Conservation (phyloP, 345 rosid species). For the Linum lewisii region DNA sequence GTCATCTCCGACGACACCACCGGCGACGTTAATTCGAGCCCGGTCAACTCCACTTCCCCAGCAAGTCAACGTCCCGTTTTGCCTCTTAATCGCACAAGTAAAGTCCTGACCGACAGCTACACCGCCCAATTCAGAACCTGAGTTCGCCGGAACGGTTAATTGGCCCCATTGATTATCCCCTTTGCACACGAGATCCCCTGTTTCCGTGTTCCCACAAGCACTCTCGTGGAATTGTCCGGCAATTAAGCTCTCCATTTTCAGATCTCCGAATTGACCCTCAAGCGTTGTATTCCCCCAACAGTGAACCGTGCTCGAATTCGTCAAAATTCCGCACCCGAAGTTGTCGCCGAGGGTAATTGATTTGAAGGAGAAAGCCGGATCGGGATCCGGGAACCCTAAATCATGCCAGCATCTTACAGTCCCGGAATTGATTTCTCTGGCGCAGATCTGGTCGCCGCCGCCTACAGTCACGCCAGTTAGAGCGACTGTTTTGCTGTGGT, state of each 20-base stretch:
- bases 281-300: conserved; percentile 45
- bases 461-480: too few relatives aligned
- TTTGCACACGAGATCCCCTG: conserved; percentile 35
- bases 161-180: conserved; percentile 33
- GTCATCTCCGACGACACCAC: conserved; percentile 15
- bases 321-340: conserved; percentile 44
- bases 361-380: conserved; percentile 19
- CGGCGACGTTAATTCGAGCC: conserved; percentile 7
- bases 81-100: conserved; percentile 32
- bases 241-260: too few relatives aligned
- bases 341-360: conserved; percentile 43
- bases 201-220: conserved; percentile 37
- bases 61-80: conserved; percentile 34
- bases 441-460: conserved; percentile 49
- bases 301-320: conserved; percentile 21
- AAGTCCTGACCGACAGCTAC: conserved; percentile 34
- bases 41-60: conserved; percentile 39
- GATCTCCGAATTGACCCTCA: conserved; percentile 30
- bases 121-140: conserved; percentile 35
- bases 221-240: conserved; percentile 44
- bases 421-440: too few relatives aligned
- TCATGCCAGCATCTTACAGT: conserved; percentile 50
- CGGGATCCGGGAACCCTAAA: conserved; percentile 28
- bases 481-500: conserved; percentile 15
- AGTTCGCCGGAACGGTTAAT: conserved; percentile 27